Evolutionary conservation across 1,139 yeast species (phyloP).

Genomic region (Debaryomyces sp.): DNA sequence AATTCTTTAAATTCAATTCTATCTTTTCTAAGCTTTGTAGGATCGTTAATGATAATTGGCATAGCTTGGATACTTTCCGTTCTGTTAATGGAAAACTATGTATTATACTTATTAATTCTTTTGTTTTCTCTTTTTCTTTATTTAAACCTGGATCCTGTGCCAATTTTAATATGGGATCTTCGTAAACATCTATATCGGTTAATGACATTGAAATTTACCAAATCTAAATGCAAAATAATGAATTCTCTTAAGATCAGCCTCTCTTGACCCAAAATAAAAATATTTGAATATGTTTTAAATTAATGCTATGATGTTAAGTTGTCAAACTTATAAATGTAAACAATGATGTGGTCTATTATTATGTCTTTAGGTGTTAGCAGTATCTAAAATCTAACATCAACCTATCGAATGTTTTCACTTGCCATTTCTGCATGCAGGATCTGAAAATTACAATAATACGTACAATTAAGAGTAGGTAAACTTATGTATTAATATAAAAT

Average conservation of each 20-base stretch:
- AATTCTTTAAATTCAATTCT: slow-evolving; percentile 49
- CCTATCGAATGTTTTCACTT: slow-evolving; percentile 2
- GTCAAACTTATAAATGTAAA: neutral
- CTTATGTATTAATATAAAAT: neutral
- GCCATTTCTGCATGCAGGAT: slow-evolving; percentile 2
- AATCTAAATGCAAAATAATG: neutral
- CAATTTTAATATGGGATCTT: slow-evolving; percentile 51
- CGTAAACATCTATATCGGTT: slow-evolving; percentile 30
- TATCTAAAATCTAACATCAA: neutral
- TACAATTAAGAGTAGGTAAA: neutral
- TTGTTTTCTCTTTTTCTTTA: slow-evolving; percentile 44
- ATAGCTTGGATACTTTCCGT: slow-evolving; percentile 50
- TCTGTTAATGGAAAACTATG: slow-evolving; percentile 48
- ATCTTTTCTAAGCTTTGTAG: slow-evolving; percentile 54
- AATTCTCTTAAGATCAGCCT: neutral
- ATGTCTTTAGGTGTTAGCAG: neutral
- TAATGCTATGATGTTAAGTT: neutral
- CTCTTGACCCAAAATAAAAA: neutral
- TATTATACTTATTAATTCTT: slow-evolving; percentile 43
- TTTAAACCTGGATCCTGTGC: slow-evolving; percentile 54
- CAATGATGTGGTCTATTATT: neutral
- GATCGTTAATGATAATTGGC: slow-evolving; percentile 51
- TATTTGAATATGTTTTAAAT: neutral
- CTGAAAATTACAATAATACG: neutral
- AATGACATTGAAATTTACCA: slow-evolving; percentile 12